Conservation (phyloP, 441 rosid genomes). For the Geranium incanum region DNA sequence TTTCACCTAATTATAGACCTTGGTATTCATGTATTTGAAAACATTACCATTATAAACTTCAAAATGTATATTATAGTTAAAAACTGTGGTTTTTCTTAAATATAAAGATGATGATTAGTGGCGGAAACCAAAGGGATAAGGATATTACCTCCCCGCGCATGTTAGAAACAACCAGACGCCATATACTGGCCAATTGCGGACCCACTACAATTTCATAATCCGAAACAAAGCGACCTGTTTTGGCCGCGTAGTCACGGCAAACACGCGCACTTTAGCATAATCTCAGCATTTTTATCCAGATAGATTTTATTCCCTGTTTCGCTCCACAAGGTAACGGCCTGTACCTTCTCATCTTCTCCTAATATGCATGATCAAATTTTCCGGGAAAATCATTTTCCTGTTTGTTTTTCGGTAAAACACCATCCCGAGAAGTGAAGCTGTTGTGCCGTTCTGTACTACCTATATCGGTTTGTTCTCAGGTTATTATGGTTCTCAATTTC, state of each 20-base stretch:
- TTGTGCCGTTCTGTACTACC: not conserved
- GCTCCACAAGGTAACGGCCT: slow-evolving; percentile 10
- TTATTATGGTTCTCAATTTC: not conserved
- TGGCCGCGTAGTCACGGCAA: slow-evolving; percentile 27
- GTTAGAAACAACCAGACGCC: slow-evolving; percentile 21
- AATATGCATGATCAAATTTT: not conserved
- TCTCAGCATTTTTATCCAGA: slow-evolving; percentile 1
- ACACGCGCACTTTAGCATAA: slow-evolving; percentile 24
- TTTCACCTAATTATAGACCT: no score
- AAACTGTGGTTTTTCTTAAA: no score
- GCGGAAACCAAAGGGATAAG: not conserved
- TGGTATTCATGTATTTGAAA: no score
- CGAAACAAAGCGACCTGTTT: slow-evolving; percentile 18
- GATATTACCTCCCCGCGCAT: slow-evolving; percentile 11
- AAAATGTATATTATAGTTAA: no score
- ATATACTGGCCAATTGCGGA: slow-evolving; percentile 8
- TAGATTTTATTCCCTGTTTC: slow-evolving; percentile 4
- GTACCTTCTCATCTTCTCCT: not conserved
- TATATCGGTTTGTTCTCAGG: not conserved
- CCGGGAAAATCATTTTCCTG: slow-evolving; percentile 1
- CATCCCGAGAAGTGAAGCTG: slow-evolving; percentile 8
- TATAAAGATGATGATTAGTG: no score
- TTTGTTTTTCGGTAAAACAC: slow-evolving; percentile 16
- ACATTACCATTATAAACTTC: no score
- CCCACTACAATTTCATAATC: slow-evolving; percentile 19